Evolutionary conservation across 768 basidiomycete genomes (phyloP).

Genomic region (Tylopilus rubrobrunneus): DNA sequence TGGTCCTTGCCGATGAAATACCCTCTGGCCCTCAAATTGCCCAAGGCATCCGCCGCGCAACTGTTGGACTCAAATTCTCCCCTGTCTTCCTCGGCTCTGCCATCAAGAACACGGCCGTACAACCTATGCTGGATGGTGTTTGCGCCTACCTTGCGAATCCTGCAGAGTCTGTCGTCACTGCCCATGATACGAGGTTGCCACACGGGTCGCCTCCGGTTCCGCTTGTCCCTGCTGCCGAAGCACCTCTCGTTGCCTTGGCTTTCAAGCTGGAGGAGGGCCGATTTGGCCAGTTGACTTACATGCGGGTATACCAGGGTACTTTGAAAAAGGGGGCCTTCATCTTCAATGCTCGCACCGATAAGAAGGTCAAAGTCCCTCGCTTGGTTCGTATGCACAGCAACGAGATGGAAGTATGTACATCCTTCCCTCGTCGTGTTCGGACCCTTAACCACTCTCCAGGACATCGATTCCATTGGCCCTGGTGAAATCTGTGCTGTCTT

Average conservation of each 20-base stretch:
- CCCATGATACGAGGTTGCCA: constrained; percentile 77
- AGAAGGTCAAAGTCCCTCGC: constrained; percentile 94
- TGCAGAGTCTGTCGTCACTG: constrained; percentile 69
- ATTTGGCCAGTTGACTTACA: constrained; percentile 96
- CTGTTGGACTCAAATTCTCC: constrained; percentile 84
- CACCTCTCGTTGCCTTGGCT: constrained; percentile 88
- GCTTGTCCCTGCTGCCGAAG: constrained; percentile 77
- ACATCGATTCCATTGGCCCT: constrained; percentile 89
- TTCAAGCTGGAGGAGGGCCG: constrained; percentile 99
- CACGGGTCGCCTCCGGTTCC: constrained; percentile 63
- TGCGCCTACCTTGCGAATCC: constrained; percentile 95
- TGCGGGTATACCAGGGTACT: constrained; percentile 95
- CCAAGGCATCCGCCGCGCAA: constrained; percentile 84
- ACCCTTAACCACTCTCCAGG: constrained; percentile 41
- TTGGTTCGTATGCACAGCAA: constrained; percentile 98
- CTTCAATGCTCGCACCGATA: constrained; percentile 90
- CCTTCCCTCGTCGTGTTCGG: neutral
- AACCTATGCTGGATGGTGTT: constrained; percentile 90
- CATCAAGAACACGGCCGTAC: constrained; percentile 95
- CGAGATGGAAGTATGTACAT: constrained; percentile 85
- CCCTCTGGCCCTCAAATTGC: constrained; percentile 73
- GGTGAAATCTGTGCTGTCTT: constrained; percentile 99
- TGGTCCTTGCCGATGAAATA: constrained; percentile 79
- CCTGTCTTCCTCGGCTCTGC: constrained; percentile 98
- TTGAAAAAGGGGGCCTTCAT: constrained; percentile 83